These are phyloP conservation scores for Colletotrichum incanum DNA, from an alignment of 2,329 filamentous ascomycete genomes.

Conservation along the genomic window DNA sequence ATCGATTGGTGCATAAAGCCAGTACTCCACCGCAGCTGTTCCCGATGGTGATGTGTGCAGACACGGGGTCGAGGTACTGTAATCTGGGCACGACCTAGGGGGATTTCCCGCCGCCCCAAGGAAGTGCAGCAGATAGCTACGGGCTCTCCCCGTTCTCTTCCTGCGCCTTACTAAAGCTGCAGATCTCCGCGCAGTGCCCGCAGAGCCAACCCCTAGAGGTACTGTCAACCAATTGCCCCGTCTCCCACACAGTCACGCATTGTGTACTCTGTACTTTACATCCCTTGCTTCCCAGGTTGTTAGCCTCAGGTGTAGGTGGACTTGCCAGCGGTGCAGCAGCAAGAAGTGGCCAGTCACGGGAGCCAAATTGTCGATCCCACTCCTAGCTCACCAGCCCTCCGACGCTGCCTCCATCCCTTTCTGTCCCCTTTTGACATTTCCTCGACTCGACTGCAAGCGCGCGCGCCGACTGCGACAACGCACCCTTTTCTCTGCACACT, in stretches of 20 bases:
- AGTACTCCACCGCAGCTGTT: constrained; percentile 21
- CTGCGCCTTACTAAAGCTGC: neutral
- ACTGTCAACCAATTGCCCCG: neutral
- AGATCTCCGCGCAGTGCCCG: constrained; percentile 6
- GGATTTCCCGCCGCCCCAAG: constrained; percentile 2
- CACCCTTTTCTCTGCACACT: neutral
- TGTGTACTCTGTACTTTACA: neutral
- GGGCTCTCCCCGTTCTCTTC: no score
- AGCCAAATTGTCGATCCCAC: constrained; percentile 34
- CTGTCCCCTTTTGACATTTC: constrained; percentile 25
- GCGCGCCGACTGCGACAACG: neutral
- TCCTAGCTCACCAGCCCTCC: constrained; percentile 16
- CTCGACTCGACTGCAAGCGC: constrained; percentile 10
- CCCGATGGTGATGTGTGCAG: constrained; percentile 8
- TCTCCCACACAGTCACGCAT: accelerated
- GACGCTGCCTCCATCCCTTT: constrained; percentile 13
- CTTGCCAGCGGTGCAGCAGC: neutral
- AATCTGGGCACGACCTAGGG: constrained; percentile 24
- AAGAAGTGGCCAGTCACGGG: constrained; percentile 24
- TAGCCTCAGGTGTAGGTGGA: neutral
- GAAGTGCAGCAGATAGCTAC: neutral
- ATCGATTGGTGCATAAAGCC: constrained; percentile 23
- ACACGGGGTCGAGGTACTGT: constrained; percentile 22
- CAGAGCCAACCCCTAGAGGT: constrained; percentile 1
- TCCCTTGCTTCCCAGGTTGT: neutral